Percentiles rank a stretch among this genome's conserved stretches.
Evolutionary conservation across 257 asterid species (phyloP).

Genomic region (Jaltomata sinuosa): DNA sequence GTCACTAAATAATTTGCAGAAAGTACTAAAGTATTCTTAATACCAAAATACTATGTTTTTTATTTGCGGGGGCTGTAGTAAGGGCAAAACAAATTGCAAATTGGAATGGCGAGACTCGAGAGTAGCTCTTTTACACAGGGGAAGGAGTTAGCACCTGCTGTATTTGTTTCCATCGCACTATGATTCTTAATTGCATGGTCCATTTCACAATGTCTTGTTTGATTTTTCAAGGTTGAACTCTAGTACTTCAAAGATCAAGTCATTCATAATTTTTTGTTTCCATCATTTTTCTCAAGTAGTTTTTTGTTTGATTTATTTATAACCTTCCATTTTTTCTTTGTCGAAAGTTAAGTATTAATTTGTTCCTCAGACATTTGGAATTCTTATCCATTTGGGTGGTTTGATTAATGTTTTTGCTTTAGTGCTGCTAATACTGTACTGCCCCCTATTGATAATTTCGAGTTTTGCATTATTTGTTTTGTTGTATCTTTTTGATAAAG

Average conservation of each 20-base stretch:
- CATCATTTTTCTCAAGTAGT: not conserved
- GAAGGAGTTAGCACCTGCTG: not conserved
- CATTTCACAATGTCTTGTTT: not conserved
- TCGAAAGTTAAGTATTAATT: not conserved
- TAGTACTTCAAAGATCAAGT: not conserved
- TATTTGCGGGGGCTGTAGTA: not conserved
- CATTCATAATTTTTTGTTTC: not conserved
- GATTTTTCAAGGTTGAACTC: not conserved
- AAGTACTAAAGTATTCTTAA: not conserved
- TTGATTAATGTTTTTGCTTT: not conserved
- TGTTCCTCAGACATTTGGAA: not conserved
- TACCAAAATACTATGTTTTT: not conserved
- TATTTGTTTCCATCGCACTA: not conserved
- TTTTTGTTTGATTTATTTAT: not conserved
- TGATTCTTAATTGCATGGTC: not conserved
- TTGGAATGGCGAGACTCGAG: not conserved
- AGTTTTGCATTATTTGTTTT: not conserved
- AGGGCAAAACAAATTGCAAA: not conserved
- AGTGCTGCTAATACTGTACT: not conserved
- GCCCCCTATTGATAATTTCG: not conserved
- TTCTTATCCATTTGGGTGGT: not conserved
- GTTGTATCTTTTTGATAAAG: not conserved
- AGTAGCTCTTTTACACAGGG: not conserved
- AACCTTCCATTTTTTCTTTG: not conserved
- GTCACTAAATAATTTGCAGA: not conserved